These are phyloP conservation scores for Thalassiosira hispida DNA, from an alignment of 352 stramenopile genomes.

Conservation along the genomic window DNA sequence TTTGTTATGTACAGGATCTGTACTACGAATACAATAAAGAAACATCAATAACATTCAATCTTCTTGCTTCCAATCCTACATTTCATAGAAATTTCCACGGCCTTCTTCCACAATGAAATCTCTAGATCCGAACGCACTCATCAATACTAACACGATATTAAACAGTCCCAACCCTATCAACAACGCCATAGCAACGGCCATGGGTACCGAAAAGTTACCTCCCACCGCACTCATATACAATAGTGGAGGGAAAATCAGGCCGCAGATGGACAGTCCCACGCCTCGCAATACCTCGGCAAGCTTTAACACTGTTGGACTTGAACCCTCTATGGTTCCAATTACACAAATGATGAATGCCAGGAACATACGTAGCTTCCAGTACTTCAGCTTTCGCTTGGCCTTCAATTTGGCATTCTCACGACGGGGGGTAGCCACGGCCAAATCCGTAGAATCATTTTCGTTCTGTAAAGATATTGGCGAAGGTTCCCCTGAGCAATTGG, in stretches of 20 bases:
- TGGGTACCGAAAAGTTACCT: slow-evolving; percentile 45
- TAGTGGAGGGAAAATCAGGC: slow-evolving; percentile 53
- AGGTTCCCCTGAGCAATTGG: not conserved
- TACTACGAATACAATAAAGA: no score
- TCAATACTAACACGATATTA: slow-evolving; percentile 60
- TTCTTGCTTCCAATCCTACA: not conserved
- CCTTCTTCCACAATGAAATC: slow-evolving; percentile 59
- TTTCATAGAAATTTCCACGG: slow-evolving; percentile 36
- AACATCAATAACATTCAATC: no score
- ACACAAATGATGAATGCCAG: slow-evolving; percentile 54
- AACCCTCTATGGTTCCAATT: slow-evolving; percentile 56
- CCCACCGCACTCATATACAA: slow-evolving; percentile 62
- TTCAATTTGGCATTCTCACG: slow-evolving; percentile 23
- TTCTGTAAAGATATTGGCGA: not conserved
- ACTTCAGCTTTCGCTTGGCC: slow-evolving; percentile 49
- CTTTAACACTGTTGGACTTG: slow-evolving; percentile 42
- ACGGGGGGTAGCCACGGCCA: not conserved
- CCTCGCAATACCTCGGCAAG: slow-evolving; percentile 48
- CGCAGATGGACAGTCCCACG: slow-evolving; percentile 51
- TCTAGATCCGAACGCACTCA: slow-evolving; percentile 56
- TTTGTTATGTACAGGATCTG: no score
- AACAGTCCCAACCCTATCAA: slow-evolving; percentile 57
- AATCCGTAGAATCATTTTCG: slow-evolving; percentile 3
- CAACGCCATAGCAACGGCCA: slow-evolving; percentile 51
- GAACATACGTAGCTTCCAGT: slow-evolving; percentile 63